Evolutionary conservation across 345 rosid genomes (phyloP), one percentile per base, ranked within the genome.

Genomic region (Boechera divaricarpa): DNA sequence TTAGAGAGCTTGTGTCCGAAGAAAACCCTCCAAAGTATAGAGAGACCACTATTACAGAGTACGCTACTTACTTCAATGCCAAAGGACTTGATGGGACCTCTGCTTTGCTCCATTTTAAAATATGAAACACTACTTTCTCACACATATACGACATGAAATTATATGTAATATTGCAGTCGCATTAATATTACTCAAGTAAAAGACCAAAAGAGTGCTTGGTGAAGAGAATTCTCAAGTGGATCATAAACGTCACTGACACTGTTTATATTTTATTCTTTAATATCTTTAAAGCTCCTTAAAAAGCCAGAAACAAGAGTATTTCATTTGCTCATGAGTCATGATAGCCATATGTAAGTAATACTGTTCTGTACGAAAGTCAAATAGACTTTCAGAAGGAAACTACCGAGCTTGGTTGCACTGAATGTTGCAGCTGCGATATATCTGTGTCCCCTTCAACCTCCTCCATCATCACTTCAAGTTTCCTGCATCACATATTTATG

Each of bases 11-110:
- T 69, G 75, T 84, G 54, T 84, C 91, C 2, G 81, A 84, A 69
- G 87, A 66, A 4, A 73, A 79, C 76, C 86, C 85, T 60, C 86
- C 83, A 2, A 82, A 75, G 51, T 89, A 84, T 76, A 84, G 81
- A 70, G 86, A 69, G 36, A 81, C 80, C 48, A 81, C 87, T 0
- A 29, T 84, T 32, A 48, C 11, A 49, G 87, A 85, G 2, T 83
- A 79, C 36, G 51, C 63, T 9, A 10, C 33, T 61, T 5, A 15
- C 63, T 75, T 39, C 80, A 48, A 45, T 15, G 70, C 69, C 66
- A 85, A 80, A 62, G 87, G 86, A 13, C 77, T 74, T 9, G 86
- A 82, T 48, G 85, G 78, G 38, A 79, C 78, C 78, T 79, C 78
- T 53, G 79, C 79, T 57, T 48, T 82, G 67, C 69, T 72, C 58